Conservation (phyloP, 2,329 filamentous ascomycete genomes). For the Moelleriella libera region DNA sequence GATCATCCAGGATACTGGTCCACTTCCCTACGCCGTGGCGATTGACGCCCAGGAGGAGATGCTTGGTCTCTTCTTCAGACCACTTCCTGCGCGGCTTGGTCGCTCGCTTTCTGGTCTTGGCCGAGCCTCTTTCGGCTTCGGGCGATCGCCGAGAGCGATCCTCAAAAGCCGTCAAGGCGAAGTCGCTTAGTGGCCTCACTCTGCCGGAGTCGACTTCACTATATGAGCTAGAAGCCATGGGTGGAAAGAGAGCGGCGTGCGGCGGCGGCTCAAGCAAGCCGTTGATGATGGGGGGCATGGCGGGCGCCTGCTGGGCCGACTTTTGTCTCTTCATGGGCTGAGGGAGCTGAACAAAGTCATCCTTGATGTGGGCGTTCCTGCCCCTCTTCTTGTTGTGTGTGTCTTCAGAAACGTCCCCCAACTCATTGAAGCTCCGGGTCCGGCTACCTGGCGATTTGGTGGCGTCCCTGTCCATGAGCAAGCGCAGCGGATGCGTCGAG, state of each 20-base stretch:
- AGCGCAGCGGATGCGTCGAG: conserved; percentile 21
- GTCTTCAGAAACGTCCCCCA: conserved; percentile 28
- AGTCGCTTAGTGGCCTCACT: conserved; percentile 26
- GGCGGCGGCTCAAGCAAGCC: conserved; percentile 49
- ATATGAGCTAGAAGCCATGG: conserved; percentile 44
- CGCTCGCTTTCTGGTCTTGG: conserved; percentile 36
- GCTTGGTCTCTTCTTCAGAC: conserved; percentile 51
- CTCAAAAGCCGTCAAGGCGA: conserved; percentile 13
- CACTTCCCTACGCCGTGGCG: conserved; percentile 51
- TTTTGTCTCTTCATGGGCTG: conserved; percentile 53
- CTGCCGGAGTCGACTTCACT: conserved; percentile 29
- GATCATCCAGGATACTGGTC: conserved; percentile 49
- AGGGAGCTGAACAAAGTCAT: conserved; percentile 49
- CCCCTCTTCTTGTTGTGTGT: conserved; percentile 39
- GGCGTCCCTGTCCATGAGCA: conserved; percentile 23
- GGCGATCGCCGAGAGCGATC: conserved; percentile 10
- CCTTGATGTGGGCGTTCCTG: conserved; percentile 32
- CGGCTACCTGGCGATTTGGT: conserved; percentile 19
- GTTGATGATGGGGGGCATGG: conserved; percentile 51
- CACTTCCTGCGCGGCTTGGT: conserved; percentile 47
- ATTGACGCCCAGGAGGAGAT: conserved; percentile 45
- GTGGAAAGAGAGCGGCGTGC: conserved; percentile 46
- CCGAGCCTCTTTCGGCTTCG: conserved; percentile 15
- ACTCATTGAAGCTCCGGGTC: conserved; percentile 31
- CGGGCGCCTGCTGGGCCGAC: conserved; percentile 35